phyloP scores from a whole-genome alignment of 208 protist genomes.

The Trypanosoma grayi region DNA sequence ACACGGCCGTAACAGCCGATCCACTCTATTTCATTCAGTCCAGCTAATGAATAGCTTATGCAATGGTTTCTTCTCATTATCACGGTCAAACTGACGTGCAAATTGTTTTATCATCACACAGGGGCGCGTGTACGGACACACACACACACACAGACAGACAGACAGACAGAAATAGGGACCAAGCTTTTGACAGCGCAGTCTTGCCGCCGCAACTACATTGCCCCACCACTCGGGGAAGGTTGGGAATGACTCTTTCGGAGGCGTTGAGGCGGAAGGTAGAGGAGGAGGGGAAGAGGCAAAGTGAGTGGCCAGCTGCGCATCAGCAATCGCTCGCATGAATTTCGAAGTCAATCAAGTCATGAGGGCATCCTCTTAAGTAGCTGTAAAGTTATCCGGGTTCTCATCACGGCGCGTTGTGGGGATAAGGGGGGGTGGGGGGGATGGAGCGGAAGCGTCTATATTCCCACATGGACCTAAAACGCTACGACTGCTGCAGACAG shows the following conservation, averaged over 20 bases:
- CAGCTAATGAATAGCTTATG: conserved; percentile 1
- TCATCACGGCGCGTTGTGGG: conserved; percentile 8
- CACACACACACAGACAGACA: background rate
- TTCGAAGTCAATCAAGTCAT: conserved; percentile 18
- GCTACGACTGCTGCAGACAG: too few relatives aligned
- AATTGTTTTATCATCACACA: conserved; percentile 29
- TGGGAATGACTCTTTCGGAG: conserved; percentile 27
- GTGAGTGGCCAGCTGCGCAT: background rate
- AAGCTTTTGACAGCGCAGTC: background rate
- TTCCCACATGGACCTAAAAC: background rate
- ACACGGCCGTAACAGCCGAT: background rate
- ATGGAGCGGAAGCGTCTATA: background rate
- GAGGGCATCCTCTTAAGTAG: conserved; percentile 6
- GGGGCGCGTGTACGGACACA: too few relatives aligned
- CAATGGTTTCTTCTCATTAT: conserved; percentile 20
- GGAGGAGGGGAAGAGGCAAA: background rate
- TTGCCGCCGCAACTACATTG: conserved; percentile 24
- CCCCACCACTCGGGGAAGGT: conserved; percentile 5
- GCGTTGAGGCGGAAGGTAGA: background rate
- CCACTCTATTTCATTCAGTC: conserved; percentile 1
- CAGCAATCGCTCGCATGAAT: conserved; percentile 32
- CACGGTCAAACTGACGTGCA: conserved; percentile 33
- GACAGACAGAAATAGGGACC: background rate
- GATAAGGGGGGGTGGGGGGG: background rate
- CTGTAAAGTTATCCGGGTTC: conserved; percentile 7